Percentiles rank a stretch among this genome's conserved stretches.
Conservation (phyloP, 2,329 filamentous ascomycete genomes). For the Aspergillus pseudoglaucus region DNA sequence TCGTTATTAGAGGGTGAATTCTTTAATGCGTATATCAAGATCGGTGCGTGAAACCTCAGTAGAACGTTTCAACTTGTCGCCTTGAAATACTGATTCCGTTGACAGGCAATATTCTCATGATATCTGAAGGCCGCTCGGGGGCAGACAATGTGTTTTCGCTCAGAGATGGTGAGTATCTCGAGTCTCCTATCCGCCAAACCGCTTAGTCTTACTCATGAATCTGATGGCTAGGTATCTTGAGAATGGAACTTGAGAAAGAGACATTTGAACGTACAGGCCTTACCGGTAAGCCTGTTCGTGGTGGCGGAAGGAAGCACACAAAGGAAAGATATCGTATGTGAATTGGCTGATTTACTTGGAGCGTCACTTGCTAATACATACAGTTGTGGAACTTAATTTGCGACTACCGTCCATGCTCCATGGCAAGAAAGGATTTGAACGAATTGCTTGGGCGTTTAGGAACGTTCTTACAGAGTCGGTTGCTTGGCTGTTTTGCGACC, state of each 20-base stretch:
- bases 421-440: conserved; percentile 76
- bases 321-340: conserved; percentile 69
- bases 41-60: conserved; percentile 43
- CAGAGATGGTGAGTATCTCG: conserved; percentile 51
- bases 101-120: conserved; percentile 70
- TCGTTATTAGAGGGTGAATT: conserved; percentile 69
- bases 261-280: conserved; percentile 78
- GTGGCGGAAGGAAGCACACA: conserved; percentile 54
- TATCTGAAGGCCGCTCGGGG: conserved; percentile 68
- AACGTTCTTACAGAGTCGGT: conserved; percentile 64
- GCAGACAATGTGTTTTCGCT: conserved; percentile 68
- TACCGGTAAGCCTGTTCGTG: conserved; percentile 59
- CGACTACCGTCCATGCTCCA: conserved; percentile 68
- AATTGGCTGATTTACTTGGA: not conserved
- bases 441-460: conserved; percentile 69
- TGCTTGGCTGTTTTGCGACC: conserved; percentile 73
- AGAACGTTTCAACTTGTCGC: not conserved
- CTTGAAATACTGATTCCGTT: not conserved
- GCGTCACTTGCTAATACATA: conserved; percentile 9
- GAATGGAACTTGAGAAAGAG: conserved; percentile 71
- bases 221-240: conserved; percentile 54
- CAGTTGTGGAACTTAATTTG: conserved; percentile 73
- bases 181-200: not conserved
- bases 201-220: conserved; percentile 1
- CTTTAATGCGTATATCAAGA: conserved; percentile 78